A percentile compares a stretch with the other conserved stretches of the same genome.
These are phyloP conservation scores for Geranium brycei DNA, from an alignment of 345 rosid genomes.

Conservation along the genomic window DNA sequence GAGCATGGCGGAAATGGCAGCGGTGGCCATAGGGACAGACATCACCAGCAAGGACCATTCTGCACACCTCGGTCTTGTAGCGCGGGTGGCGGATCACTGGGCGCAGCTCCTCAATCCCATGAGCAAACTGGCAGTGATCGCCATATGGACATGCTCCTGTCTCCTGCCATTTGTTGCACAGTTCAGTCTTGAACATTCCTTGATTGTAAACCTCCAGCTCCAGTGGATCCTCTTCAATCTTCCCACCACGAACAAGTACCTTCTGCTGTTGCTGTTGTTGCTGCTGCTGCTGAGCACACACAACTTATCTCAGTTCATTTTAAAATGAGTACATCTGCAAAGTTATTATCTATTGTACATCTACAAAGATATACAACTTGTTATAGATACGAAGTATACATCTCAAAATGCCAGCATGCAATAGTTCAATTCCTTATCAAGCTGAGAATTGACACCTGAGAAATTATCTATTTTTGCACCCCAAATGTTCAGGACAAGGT, in stretches of 20 bases:
- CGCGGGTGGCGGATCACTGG: slow-evolving; percentile 85
- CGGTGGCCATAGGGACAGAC: slow-evolving; percentile 83
- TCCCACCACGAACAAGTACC: slow-evolving; percentile 27
- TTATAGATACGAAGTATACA: neutral
- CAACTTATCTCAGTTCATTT: neutral
- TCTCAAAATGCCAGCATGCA: neutral
- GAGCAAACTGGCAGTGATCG: slow-evolving; percentile 78
- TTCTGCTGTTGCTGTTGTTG: slow-evolving; percentile 29
- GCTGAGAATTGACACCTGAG: neutral
- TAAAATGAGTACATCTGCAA: no score
- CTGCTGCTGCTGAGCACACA: neutral
- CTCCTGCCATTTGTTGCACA: slow-evolving; percentile 96
- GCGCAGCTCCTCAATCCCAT: slow-evolving; percentile 73
- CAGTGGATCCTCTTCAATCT: slow-evolving; percentile 38
- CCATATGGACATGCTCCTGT: slow-evolving; percentile 66
- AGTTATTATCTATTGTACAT: no score
- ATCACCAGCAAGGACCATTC: slow-evolving; percentile 60
- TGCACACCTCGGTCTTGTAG: slow-evolving; percentile 76
- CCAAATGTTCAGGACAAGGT: neutral
- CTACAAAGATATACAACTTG: no score
- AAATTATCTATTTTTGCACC: neutral
- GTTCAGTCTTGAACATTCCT: slow-evolving; percentile 85
- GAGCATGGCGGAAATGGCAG: slow-evolving; percentile 90
- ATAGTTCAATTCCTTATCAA: no score
- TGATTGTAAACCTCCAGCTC: slow-evolving; percentile 64